Evolutionary conservation across 176 grass and related monocot species (phyloP).

Genomic region (Calamus simplicifolius): DNA sequence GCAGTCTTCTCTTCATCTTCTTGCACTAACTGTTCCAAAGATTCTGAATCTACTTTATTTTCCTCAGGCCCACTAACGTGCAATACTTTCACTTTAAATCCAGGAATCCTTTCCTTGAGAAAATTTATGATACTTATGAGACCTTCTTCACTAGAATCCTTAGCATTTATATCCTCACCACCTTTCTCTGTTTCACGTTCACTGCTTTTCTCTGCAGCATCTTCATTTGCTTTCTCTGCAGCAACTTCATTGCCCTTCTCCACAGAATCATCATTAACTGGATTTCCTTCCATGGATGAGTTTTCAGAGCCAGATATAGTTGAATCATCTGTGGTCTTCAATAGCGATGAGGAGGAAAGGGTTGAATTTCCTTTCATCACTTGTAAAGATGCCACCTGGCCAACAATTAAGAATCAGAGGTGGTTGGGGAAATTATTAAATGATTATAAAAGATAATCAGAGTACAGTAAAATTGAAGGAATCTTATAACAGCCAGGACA

Average conservation of each 20-base stretch:
- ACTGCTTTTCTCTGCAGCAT: neutral
- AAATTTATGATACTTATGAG: slow-evolving; percentile 65
- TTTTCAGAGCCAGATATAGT: slow-evolving; percentile 29
- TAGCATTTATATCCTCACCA: slow-evolving; percentile 24
- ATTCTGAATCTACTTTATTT: slow-evolving; percentile 45
- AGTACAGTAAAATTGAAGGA: no score
- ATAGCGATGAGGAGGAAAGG: slow-evolving; percentile 17
- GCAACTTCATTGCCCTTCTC: no score
- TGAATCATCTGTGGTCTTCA: slow-evolving; percentile 25
- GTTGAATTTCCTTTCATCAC: slow-evolving; percentile 50
- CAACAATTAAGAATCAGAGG: slow-evolving; percentile 30
- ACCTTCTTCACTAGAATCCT: slow-evolving; percentile 58
- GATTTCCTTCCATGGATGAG: slow-evolving; percentile 16
- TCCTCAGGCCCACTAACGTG: slow-evolving; percentile 45
- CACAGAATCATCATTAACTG: slow-evolving; percentile 17
- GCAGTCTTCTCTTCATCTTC: slow-evolving; percentile 47
- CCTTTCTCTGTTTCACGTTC: slow-evolving; percentile 2
- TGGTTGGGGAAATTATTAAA: neutral
- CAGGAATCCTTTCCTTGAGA: slow-evolving; percentile 69
- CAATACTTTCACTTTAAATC: slow-evolving; percentile 64
- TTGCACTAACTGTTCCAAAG: slow-evolving; percentile 44
- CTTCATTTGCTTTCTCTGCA: no score
- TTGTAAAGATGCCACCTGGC: slow-evolving; percentile 79
- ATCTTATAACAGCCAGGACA: no score
- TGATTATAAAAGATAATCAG: neutral